These are phyloP conservation scores for Echeveria elegans DNA, from an alignment of 164 flowering plant species.

Conservation along the genomic window DNA sequence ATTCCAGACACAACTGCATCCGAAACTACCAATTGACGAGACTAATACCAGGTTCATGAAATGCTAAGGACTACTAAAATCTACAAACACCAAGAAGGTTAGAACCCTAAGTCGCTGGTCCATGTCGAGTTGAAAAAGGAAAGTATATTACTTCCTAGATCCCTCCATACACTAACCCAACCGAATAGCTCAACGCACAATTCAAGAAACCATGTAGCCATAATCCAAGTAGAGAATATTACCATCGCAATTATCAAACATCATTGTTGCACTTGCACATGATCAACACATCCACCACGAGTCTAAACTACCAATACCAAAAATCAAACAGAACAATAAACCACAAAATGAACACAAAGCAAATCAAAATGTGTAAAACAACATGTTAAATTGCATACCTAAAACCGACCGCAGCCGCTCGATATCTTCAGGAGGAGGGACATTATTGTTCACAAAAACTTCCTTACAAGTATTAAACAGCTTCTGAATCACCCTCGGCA, in stretches of 20 bases:
- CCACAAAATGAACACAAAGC: background rate
- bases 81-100: background rate
- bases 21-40: background rate
- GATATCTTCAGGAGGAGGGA: slow-evolving; percentile 38
- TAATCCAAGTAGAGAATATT: too few species aligned
- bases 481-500: slow-evolving; percentile 33
- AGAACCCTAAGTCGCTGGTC: slow-evolving; percentile 20
- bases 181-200: background rate
- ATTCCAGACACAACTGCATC: slow-evolving; percentile 22
- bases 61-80: background rate
- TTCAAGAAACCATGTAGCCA: background rate
- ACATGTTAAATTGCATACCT: slow-evolving; percentile 29
- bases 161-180: too few species aligned
- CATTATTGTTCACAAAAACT: slow-evolving; percentile 34
- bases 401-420: slow-evolving; percentile 31
- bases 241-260: background rate
- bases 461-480: slow-evolving; percentile 48
- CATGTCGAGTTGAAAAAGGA: too few species aligned
- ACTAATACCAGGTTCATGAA: background rate
- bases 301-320: slow-evolving; percentile 11
- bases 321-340: too few species aligned
- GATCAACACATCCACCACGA: too few species aligned
- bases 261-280: too few species aligned
- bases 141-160: too few species aligned
- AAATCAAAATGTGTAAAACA: slow-evolving; percentile 4